phyloP scores from a whole-genome alignment of 345 rosid genomes.

The Populus alba region DNA sequence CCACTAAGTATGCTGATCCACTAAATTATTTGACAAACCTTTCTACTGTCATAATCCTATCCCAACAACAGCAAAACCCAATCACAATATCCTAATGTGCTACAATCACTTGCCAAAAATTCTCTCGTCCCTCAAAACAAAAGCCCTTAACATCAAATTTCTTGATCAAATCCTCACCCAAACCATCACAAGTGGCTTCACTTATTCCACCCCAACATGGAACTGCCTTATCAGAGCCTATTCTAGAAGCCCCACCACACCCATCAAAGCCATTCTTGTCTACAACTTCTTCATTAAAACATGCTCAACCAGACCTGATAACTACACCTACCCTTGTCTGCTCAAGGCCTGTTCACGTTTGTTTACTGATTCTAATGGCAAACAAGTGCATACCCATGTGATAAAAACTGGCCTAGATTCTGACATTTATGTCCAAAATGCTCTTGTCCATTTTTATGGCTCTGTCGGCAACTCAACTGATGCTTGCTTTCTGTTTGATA shows the following conservation, averaged over 20 bases:
- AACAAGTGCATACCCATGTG: conserved; percentile 23
- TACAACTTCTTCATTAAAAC: conserved; percentile 10
- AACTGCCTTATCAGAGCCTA: conserved; percentile 27
- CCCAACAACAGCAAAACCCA: neutral
- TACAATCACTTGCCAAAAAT: conserved; percentile 3
- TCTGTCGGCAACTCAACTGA: neutral
- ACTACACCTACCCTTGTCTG: conserved; percentile 22
- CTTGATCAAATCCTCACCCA: conserved; percentile 25
- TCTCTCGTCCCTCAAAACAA: neutral
- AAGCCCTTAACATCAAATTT: neutral
- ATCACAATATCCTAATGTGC: neutral
- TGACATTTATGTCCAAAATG: conserved; percentile 22
- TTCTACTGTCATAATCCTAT: no score
- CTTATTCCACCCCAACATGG: conserved; percentile 15
- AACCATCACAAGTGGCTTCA: conserved; percentile 12
- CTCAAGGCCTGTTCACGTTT: conserved; percentile 23
- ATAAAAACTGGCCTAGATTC: conserved; percentile 4
- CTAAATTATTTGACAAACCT: no score
- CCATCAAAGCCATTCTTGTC: conserved; percentile 22
- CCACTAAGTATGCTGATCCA: no score
- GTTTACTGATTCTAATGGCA: neutral
- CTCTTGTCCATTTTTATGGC: conserved; percentile 18
- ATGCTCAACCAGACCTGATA: conserved; percentile 6
- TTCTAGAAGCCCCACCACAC: conserved; percentile 14
- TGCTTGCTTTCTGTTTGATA: conserved; percentile 16